A percentile compares a stretch with the other conserved stretches of the same genome.
Conservation (phyloP, 1,139 yeast genomes). For the Saccharomycopsis hybrid region DNA sequence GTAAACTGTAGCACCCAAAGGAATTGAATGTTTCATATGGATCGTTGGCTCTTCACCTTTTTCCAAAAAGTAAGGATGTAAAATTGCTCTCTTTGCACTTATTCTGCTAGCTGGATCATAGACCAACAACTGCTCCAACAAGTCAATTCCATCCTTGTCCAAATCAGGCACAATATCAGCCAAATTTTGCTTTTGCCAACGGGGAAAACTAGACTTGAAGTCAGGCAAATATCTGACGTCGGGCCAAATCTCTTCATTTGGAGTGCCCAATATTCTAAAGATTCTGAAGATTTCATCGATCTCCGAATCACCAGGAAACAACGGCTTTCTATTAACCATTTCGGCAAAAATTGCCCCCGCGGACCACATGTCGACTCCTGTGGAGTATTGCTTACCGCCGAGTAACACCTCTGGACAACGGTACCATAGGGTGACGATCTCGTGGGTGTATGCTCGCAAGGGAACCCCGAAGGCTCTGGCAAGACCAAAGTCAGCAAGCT, state of each 20-base stretch:
- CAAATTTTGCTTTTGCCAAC: conserved; percentile 77
- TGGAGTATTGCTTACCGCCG: conserved; percentile 96
- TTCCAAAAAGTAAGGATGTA: conserved; percentile 84
- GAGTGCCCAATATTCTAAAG: conserved; percentile 89
- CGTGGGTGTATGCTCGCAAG: conserved; percentile 91
- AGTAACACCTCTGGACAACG: conserved; percentile 93
- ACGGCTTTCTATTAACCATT: conserved; percentile 93
- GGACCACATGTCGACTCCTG: conserved; percentile 99
- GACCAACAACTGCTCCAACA: conserved; percentile 70
- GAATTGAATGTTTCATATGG: conserved; percentile 26
- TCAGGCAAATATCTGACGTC: conserved; percentile 93
- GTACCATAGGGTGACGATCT: conserved; percentile 97
- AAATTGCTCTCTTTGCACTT: conserved; percentile 87
- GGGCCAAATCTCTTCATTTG: conserved; percentile 93
- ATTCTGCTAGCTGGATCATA: conserved; percentile 94
- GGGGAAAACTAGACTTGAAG: conserved; percentile 92
- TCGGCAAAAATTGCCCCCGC: conserved; percentile 98
- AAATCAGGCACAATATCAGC: conserved; percentile 71
- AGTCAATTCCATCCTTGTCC: conserved; percentile 77
- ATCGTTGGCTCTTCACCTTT: conserved; percentile 26
- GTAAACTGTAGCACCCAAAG: conserved; percentile 27
- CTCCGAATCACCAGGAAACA: conserved; percentile 97
- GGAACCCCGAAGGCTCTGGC: conserved; percentile 99
- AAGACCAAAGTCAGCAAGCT: conserved; percentile 93
- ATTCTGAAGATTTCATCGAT: conserved; percentile 96